Conservation (phyloP, 306 rosid species). For the Leucaena leucocephala region DNA sequence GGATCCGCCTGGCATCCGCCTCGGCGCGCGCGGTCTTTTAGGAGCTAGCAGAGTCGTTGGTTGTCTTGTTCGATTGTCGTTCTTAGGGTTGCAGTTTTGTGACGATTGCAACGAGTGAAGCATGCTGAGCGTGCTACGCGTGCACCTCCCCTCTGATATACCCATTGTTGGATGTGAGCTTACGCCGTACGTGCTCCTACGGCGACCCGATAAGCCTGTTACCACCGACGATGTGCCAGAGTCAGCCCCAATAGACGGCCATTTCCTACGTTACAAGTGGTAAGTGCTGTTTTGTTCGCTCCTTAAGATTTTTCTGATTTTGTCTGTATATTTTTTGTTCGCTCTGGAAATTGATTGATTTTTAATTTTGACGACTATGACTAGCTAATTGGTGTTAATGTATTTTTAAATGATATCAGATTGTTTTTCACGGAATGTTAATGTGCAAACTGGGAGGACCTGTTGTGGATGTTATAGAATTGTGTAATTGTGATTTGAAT, state of each 20-base stretch:
- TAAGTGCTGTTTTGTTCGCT: conserved; percentile 37
- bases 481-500: not conserved
- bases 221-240: conserved; percentile 82
- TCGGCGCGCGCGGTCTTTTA: conserved; percentile 32
- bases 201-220: conserved; percentile 77
- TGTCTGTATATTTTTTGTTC: not conserved
- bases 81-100: conserved; percentile 47
- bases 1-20: conserved; percentile 91
- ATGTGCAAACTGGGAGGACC: conserved; percentile 3
- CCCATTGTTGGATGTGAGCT: conserved; percentile 99
- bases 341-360: not conserved
- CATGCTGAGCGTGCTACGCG: conserved; percentile 99
- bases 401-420: not conserved
- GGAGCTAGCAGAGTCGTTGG: conserved; percentile 41
- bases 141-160: conserved; percentile 97
- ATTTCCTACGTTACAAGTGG: conserved; percentile 95
- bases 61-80: conserved; percentile 41
- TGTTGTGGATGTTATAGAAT: not conserved
- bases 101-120: conserved; percentile 69
- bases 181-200: conserved; percentile 93
- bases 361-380: not conserved
- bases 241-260: conserved; percentile 74
- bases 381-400: conserved; percentile 5
- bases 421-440: conserved; percentile 10
- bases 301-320: not conserved